Conservation (phyloP, 2,329 filamentous ascomycete species). For the Penicillium fuscoglaucum region DNA sequence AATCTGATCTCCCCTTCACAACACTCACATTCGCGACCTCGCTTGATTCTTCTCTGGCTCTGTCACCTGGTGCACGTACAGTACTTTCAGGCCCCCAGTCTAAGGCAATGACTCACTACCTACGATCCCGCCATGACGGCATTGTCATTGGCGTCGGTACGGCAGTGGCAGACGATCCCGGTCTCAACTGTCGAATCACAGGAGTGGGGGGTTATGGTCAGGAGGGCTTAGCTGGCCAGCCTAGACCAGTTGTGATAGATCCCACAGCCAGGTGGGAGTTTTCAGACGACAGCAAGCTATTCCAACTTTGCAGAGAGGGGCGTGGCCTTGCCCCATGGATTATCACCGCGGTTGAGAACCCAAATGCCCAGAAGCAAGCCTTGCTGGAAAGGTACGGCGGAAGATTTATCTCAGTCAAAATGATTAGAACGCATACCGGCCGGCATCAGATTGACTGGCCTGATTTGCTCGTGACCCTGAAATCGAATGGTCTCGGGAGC, state of each 20-base stretch:
- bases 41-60: conserved; percentile 73
- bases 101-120: conserved; percentile 91
- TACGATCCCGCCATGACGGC: conserved; percentile 80
- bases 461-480: conserved; percentile 58
- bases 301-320: conserved; percentile 62
- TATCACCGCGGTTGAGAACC: conserved; percentile 43
- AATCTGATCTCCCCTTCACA: conserved; percentile 49
- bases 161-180: conserved; percentile 79
- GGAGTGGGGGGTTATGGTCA: conserved; percentile 56
- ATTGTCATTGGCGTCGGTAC: conserved; percentile 86
- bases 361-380: conserved; percentile 16
- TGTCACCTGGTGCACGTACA: conserved; percentile 73
- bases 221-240: conserved; percentile 58
- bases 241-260: conserved; percentile 78
- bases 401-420: conserved; percentile 32
- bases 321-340: conserved; percentile 72
- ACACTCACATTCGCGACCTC: conserved; percentile 88
- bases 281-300: conserved; percentile 59
- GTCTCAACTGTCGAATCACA: conserved; percentile 77
- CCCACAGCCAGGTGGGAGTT: conserved; percentile 70
- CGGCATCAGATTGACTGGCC: conserved; percentile 54
- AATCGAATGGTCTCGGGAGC: conserved; percentile 62
- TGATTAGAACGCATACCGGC: conserved; percentile 12
- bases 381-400: conserved; percentile 34
- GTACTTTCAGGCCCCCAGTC: conserved; percentile 76